A percentile compares a stretch with the other conserved stretches of the same genome.
These are phyloP conservation scores for Elongisporangium undulatum DNA, from an alignment of 352 stramenopile genomes.

Conservation along the genomic window DNA sequence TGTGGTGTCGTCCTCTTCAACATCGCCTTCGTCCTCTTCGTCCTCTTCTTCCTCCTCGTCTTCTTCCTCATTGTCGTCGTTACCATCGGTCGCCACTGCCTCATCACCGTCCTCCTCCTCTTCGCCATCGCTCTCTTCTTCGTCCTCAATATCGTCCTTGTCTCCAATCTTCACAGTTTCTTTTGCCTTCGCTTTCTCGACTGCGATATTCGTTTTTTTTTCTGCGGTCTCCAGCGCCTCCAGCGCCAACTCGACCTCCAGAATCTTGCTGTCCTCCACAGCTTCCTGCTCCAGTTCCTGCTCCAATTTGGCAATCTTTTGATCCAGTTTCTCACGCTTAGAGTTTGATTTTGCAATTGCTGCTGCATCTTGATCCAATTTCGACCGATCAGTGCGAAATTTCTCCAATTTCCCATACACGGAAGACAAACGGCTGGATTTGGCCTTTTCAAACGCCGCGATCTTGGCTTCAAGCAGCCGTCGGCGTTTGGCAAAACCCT, in stretches of 20 bases:
- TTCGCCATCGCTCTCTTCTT: constrained; percentile 13
- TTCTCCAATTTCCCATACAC: constrained; percentile 22
- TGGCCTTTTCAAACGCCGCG: constrained; percentile 29
- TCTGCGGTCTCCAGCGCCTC: constrained; percentile 25
- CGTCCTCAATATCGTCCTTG: constrained; percentile 4
- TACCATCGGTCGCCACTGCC: constrained; percentile 6
- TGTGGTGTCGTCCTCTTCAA: constrained; percentile 11
- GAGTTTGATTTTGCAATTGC: constrained; percentile 11
- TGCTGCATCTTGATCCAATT: constrained; percentile 11
- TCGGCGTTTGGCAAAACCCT: constrained; percentile 18
- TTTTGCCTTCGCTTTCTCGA: constrained; percentile 15
- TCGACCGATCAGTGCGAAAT: constrained; percentile 17
- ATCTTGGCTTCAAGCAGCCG: constrained; percentile 28
- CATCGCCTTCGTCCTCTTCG: constrained; percentile 8
- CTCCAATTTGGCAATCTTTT: constrained; percentile 29
- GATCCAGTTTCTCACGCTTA: constrained; percentile 20
- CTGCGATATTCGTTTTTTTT: constrained; percentile 12
- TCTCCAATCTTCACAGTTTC: constrained; percentile 19
- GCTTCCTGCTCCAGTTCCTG: constrained; percentile 23
- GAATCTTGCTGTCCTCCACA: constrained; percentile 33
- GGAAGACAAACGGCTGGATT: constrained; percentile 23
- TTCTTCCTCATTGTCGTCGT: constrained; percentile 7
- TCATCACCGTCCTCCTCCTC: constrained; percentile 9
- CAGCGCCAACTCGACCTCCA: constrained; percentile 38
- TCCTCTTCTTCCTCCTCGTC: constrained; percentile 5